Base-by-base conservation (phyloP, 768 basidiomycete genomes). In the Atractiella rhizophila region DNA sequence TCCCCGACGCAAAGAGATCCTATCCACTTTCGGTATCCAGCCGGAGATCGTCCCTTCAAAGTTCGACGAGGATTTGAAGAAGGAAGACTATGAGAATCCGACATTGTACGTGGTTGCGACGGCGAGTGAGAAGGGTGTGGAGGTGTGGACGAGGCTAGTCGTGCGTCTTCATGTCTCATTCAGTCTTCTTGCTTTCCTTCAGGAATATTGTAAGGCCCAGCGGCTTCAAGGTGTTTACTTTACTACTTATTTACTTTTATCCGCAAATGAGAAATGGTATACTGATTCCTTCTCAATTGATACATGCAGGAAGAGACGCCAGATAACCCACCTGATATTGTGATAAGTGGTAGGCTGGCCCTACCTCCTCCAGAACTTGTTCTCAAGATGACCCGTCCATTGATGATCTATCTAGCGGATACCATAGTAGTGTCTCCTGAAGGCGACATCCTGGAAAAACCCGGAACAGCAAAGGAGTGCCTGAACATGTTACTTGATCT, bases 401-500 rank as follows among this genome's bases (percentile, higher is more conserved):
- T n/a, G n/a, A n/a, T n/a, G n/a, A n/a, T n/a, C n/a, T n/a, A n/a
- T n/a, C n/a, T n/a, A 83, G 91, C 88, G 48, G 91, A 98, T 57
- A 96, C 91, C 0, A 73, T 98, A 12, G 83, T 98, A 30, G 66
- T 70, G 8, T 70, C 68, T 37, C 66, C 69, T 10, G 62, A 62
- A 20, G 57, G 58, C 5, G 56, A 82, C 37, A 63, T 96, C 6
- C 62, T 96, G 1, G 91, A 98, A 59, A 98, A 96, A 55, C 91
- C 91, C 0, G 34, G 46, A 0, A 68, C 68, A 8, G 76, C 78
- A 52, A 70, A 63, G 23, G 86, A 94, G 45, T 76, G 94, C 57
- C 54, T 78, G 35, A 68, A 78, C 19, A 88, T 83, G 79, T 64
- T 98, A 40, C 61, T 76, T 35, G 77, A 83, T 44, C 63, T 91